Evolutionary conservation across 2,329 filamentous ascomycete genomes (phyloP).

Genomic region (Ceratocystis variospora): DNA sequence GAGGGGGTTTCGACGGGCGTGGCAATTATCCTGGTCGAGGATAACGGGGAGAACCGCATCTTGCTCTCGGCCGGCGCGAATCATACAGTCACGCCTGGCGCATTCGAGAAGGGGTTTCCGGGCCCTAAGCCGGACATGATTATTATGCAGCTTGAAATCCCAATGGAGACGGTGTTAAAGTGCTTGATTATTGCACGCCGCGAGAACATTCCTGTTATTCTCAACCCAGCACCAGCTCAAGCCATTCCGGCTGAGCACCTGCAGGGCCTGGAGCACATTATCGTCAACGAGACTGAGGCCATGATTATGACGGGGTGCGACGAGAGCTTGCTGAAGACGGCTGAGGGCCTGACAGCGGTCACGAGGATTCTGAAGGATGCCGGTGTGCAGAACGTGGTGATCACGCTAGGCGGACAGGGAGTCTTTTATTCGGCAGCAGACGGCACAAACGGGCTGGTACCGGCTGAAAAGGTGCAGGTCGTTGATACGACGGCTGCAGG

Average conservation of each 20-base stretch:
- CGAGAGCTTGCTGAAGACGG: constrained; percentile 7
- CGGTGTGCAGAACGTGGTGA: constrained; percentile 50
- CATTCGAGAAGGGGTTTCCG: constrained; percentile 20
- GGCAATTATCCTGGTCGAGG: constrained; percentile 45
- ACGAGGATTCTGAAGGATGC: constrained; percentile 37
- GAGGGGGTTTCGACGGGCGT: constrained; percentile 37
- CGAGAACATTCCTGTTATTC: constrained; percentile 39
- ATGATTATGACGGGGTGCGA: constrained; percentile 34
- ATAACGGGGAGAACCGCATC: constrained; percentile 44
- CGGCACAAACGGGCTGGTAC: constrained; percentile 30
- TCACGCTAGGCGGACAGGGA: constrained; percentile 53
- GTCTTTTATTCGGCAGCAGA: constrained; percentile 36
- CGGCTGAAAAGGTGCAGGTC: constrained; percentile 39
- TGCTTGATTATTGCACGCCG: constrained; percentile 32
- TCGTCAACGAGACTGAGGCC: constrained; percentile 65
- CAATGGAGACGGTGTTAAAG: constrained; percentile 37
- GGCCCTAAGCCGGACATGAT: constrained; percentile 38
- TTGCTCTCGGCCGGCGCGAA: constrained; percentile 44
- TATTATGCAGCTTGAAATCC: constrained; percentile 48
- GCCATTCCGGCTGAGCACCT: constrained; percentile 46
- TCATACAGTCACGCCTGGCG: constrained; percentile 19
- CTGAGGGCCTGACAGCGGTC: constrained; percentile 8
- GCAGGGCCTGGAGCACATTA: constrained; percentile 46
- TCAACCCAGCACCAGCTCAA: constrained; percentile 57
- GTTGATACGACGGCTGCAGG: constrained; percentile 63